Percentiles rank a stretch among this genome's conserved stretches.
phyloP scores from a whole-genome alignment of 2,329 filamentous ascomycete species.

The Alternaria alternata region DNA sequence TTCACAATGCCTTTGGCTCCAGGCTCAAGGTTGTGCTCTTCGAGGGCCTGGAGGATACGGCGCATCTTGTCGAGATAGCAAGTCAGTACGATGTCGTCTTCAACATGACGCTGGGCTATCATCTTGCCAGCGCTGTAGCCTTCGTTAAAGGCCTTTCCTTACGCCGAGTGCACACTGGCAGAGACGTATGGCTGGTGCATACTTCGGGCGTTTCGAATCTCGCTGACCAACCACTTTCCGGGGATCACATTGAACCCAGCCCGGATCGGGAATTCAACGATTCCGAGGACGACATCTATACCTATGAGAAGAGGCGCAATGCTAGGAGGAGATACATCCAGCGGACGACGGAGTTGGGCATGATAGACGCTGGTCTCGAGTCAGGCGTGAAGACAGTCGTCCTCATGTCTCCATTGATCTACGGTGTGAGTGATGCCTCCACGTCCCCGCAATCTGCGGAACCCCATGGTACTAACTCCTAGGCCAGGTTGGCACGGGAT shows the following conservation, averaged over 20 bases:
- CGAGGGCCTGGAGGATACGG: slow-evolving; percentile 3
- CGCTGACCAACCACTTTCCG: slow-evolving; percentile 1
- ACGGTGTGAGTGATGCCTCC: slow-evolving; percentile 2
- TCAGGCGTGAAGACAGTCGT: slow-evolving; percentile 4
- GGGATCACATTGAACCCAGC: slow-evolving; percentile 1
- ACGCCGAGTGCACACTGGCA: neutral
- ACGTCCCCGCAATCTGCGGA: neutral
- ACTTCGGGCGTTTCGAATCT: slow-evolving; percentile 7
- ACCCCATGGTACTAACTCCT: neutral
- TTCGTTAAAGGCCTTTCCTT: neutral
- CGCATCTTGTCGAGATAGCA: slow-evolving; percentile 5
- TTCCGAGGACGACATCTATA: neutral
- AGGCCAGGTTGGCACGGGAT: neutral
- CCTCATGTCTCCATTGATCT: slow-evolving; percentile 6
- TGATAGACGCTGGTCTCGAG: slow-evolving; percentile 4
- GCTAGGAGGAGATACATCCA: neutral
- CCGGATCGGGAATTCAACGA: neutral
- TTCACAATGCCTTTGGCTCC: slow-evolving; percentile 1
- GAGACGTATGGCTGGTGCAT: slow-evolving; percentile 5
- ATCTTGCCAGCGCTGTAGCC: neutral
- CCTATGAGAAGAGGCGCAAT: slow-evolving; percentile 5
- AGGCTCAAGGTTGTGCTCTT: neutral
- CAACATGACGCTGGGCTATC: slow-evolving; percentile 6
- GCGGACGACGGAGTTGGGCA: slow-evolving; percentile 4
- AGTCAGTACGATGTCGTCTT: slow-evolving; percentile 6